These are phyloP conservation scores for Wallacemonas sp. DNA, from an alignment of 208 protist species.

Conservation along the genomic window DNA sequence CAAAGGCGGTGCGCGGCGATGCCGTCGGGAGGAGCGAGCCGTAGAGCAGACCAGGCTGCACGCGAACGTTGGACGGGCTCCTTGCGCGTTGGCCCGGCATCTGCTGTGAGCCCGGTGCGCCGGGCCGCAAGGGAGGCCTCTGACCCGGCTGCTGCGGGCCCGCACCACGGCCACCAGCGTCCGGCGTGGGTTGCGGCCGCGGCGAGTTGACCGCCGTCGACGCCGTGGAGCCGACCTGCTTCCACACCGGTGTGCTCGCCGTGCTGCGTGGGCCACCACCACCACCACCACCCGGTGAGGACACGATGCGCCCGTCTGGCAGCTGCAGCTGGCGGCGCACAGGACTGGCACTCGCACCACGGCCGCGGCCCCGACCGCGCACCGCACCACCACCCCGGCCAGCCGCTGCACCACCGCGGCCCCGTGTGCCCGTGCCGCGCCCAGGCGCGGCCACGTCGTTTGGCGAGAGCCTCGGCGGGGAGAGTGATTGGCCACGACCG, in stretches of 20 bases:
- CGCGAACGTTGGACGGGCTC: slow-evolving; percentile 11
- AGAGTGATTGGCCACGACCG: background rate
- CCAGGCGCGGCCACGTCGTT: background rate
- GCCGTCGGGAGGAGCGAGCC: slow-evolving; percentile 57
- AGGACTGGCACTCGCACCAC: background rate
- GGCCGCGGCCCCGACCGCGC: slow-evolving; percentile 9
- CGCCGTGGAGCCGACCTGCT: slow-evolving; percentile 5
- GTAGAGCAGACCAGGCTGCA: slow-evolving; percentile 58
- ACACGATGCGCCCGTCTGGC: slow-evolving; percentile 16
- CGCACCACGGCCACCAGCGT: background rate
- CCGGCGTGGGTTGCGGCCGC: background rate
- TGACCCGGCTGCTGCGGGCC: background rate
- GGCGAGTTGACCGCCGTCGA: slow-evolving; percentile 19
- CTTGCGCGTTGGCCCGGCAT: background rate
- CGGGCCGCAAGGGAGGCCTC: too few relatives aligned
- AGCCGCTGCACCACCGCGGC: background rate
- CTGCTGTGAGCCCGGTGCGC: too few relatives aligned
- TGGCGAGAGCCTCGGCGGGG: background rate
- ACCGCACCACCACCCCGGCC: background rate
- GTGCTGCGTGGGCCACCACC: slow-evolving; percentile 8
- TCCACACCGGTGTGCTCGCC: slow-evolving; percentile 15
- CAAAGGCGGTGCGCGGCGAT: slow-evolving; percentile 36
- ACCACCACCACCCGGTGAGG: slow-evolving; percentile 7
- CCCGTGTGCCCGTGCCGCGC: background rate
- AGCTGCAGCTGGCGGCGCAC: slow-evolving; percentile 6